These are phyloP conservation scores for Myriangium duriaei DNA, from an alignment of 2,329 filamentous ascomycete species.

Conservation along the genomic window DNA sequence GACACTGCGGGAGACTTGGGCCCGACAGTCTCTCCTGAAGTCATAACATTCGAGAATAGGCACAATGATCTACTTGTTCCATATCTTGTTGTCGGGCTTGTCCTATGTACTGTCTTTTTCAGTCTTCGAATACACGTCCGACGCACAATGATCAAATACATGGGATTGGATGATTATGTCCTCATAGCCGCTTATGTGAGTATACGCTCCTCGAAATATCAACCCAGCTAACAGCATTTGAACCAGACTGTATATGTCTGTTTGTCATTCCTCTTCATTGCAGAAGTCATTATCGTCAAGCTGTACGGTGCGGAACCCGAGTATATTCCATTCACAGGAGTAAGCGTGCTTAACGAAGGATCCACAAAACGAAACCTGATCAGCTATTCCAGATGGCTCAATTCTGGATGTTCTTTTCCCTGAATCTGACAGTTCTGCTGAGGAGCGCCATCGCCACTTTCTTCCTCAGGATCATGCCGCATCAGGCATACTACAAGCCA, in stretches of 20 bases:
- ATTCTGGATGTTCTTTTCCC: neutral
- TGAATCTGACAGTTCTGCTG: conserved; percentile 2
- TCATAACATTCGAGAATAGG: neutral
- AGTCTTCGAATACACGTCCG: neutral
- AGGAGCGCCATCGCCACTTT: conserved; percentile 6
- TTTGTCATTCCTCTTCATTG: neutral
- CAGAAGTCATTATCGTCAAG: neutral
- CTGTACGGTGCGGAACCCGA: neutral
- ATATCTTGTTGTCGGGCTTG: neutral
- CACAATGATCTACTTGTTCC: neutral
- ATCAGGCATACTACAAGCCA: neutral
- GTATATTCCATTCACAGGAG: neutral
- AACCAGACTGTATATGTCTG: neutral
- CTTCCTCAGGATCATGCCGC: conserved; percentile 7
- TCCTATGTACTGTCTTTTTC: neutral
- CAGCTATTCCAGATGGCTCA: neutral
- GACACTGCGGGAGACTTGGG: too few species aligned
- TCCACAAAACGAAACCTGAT: too few species aligned
- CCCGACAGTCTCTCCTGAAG: too few species aligned
- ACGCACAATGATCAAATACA: neutral
- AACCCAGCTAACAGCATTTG: too few species aligned
- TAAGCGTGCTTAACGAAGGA: too few species aligned
- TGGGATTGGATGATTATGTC: neutral
- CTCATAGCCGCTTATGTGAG: neutral
- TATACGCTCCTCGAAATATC: neutral